These are phyloP conservation scores for Andrographis paniculata DNA, from an alignment of 305 asterid species.

Conservation along the genomic window DNA sequence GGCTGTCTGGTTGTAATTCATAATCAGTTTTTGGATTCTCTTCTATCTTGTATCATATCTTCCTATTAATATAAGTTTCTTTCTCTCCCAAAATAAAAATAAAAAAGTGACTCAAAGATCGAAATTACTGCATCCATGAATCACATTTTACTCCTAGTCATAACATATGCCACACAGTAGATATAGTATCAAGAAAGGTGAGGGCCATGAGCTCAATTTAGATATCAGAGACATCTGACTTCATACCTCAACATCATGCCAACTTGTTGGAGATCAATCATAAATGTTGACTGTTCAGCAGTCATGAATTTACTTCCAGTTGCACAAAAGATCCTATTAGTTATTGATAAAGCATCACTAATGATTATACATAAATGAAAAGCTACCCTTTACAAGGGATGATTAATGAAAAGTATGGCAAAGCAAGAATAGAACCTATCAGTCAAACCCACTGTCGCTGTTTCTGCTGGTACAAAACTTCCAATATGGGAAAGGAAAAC, in stretches of 20 bases:
- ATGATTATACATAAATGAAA: slow-evolving; percentile 7
- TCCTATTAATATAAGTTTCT: too few relatives aligned
- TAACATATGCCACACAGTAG: not conserved
- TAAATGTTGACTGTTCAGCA: slow-evolving; percentile 92
- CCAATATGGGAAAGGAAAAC: slow-evolving; percentile 95
- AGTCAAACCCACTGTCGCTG: slow-evolving; percentile 92
- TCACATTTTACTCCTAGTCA: slow-evolving; percentile 1
- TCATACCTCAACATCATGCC: slow-evolving; percentile 91
- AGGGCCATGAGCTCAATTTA: slow-evolving; percentile 13
- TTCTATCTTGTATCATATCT: too few relatives aligned
- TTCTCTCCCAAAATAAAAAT: too few relatives aligned
- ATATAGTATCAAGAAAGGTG: slow-evolving; percentile 1
- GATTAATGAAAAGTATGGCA: slow-evolving; percentile 14
- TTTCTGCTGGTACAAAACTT: slow-evolving; percentile 96
- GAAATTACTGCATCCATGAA: not conserved
- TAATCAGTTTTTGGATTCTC: too few relatives aligned
- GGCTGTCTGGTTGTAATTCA: too few relatives aligned
- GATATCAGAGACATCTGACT: slow-evolving; percentile 12
- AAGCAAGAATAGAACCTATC: slow-evolving; percentile 50
- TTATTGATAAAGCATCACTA: slow-evolving; percentile 12
- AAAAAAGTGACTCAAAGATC: slow-evolving; percentile 5
- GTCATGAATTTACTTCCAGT: slow-evolving; percentile 92
- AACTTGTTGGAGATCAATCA: slow-evolving; percentile 98
- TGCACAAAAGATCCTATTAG: slow-evolving; percentile 82
- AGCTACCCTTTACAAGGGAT: too few relatives aligned